phyloP scores from a whole-genome alignment of 1,284 basidiomycete genomes.

The Pseudozyma sp. region DNA sequence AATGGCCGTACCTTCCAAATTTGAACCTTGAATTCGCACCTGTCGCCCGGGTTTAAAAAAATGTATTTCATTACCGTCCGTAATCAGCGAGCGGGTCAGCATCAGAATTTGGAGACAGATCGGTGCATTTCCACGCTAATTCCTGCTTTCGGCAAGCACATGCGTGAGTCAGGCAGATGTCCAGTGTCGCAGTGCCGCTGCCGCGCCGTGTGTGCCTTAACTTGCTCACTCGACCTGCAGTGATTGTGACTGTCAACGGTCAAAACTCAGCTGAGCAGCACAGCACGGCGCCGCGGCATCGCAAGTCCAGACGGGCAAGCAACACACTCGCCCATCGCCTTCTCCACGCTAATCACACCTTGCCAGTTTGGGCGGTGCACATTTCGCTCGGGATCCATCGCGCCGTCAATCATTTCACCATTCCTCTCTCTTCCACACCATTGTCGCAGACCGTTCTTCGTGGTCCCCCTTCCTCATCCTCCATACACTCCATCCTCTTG shows the following conservation, averaged over 20 bases:
- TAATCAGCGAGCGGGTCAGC: constrained; percentile 4
- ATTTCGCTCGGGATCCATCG: constrained; percentile 10
- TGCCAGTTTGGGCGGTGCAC: constrained; percentile 5
- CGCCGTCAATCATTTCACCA: not conserved
- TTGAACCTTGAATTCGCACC: constrained; percentile 1
- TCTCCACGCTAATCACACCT: constrained; percentile 15
- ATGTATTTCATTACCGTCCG: not conserved
- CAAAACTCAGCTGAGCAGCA: constrained; percentile 9
- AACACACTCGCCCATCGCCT: constrained; percentile 7
- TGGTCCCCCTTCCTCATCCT: not conserved
- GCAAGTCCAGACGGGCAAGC: not conserved
- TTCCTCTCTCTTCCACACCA: not conserved
- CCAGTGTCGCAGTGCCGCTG: constrained; percentile 12
- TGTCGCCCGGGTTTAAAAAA: constrained; percentile 7
- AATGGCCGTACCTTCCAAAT: not conserved
- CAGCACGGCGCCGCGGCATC: not conserved
- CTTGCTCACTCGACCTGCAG: not conserved
- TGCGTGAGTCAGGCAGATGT: constrained; percentile 1
- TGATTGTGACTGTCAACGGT: not conserved
- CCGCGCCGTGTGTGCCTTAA: not conserved
- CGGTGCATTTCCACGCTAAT: not conserved
- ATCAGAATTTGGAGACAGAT: not conserved
- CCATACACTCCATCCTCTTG: too few species aligned
- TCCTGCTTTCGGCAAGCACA: not conserved
- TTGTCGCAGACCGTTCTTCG: not conserved